Conservation (phyloP, 352 stramenopile genomes). For the Albugo candida region DNA sequence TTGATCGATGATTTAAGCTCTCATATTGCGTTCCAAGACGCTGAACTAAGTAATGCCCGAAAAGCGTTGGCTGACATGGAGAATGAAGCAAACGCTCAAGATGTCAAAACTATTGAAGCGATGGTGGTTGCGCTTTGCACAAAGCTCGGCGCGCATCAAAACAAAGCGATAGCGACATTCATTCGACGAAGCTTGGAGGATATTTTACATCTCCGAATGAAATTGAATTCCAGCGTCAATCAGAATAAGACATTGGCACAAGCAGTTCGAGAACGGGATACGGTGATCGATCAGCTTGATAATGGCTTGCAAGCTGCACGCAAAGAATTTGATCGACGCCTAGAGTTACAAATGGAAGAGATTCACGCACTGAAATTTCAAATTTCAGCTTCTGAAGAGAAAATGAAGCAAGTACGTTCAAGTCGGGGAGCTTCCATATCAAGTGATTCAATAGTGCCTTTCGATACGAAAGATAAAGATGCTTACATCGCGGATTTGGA, state of each 20-base stretch:
- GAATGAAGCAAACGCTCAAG: constrained; percentile 15
- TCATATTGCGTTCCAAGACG: constrained; percentile 67
- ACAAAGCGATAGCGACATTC: constrained; percentile 6
- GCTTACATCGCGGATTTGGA: constrained; percentile 68
- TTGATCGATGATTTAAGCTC: constrained; percentile 61
- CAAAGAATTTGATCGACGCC: constrained; percentile 46
- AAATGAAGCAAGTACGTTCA: constrained; percentile 24
- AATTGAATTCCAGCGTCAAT: too few relatives aligned
- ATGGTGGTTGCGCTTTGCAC: constrained; percentile 14
- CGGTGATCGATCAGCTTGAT: constrained; percentile 32
- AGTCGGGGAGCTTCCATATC: not conserved
- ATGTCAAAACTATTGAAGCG: constrained; percentile 26
- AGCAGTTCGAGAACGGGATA: constrained; percentile 27
- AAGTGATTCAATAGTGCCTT: not conserved
- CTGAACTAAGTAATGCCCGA: constrained; percentile 27
- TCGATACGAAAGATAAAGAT: constrained; percentile 37
- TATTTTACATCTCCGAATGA: constrained; percentile 21
- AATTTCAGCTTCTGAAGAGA: constrained; percentile 3
- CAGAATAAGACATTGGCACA: constrained; percentile 18
- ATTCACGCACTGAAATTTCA: constrained; percentile 8
- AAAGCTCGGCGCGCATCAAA: constrained; percentile 8
- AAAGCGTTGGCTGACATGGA: constrained; percentile 35
- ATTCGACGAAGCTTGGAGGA: constrained; percentile 35
- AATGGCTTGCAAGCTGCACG: constrained; percentile 31
- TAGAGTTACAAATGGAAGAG: constrained; percentile 33